A percentile compares a stretch with the other conserved stretches of the same genome.
Conservation (phyloP, 176 grass and related monocot genomes). For the Aechmea fasciata region DNA sequence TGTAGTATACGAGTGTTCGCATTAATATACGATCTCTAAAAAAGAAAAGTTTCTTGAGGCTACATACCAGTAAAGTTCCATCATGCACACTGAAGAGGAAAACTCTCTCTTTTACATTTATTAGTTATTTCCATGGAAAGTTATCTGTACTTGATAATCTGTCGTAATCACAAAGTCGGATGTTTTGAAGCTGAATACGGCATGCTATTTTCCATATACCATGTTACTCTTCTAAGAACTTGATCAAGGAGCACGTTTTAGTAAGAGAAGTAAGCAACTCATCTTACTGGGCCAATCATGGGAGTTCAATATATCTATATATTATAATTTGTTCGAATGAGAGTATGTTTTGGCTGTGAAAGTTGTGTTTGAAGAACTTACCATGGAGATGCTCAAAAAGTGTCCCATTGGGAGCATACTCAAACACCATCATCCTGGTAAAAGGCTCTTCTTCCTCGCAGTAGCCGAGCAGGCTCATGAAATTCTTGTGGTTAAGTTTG, state of each 20-base stretch:
- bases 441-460: conserved; percentile 78
- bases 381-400: conserved; percentile 90
- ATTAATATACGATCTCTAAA: no score
- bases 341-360: not conserved
- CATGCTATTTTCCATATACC: not conserved
- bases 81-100: no score
- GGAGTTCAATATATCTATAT: no score
- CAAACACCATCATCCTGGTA: conserved; percentile 87
- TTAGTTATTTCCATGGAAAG: no score
- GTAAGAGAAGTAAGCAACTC: not conserved
- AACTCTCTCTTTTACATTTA: no score
- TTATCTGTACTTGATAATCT: no score
- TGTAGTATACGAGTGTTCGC: no score
- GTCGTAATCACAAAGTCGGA: conserved; percentile 11
- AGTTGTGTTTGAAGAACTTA: conserved; percentile 11
- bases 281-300: not conserved
- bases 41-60: no score
- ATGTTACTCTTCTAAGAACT: not conserved
- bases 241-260: not conserved
- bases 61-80: no score
- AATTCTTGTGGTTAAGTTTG: conserved; percentile 80
- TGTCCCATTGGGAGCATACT: conserved; percentile 84
- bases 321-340: no score
- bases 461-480: conserved; percentile 84
- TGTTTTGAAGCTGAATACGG: not conserved